Percentiles rank a stretch among this genome's conserved stretches.
phyloP scores from a whole-genome alignment of 768 basidiomycete genomes.

The Boletus rex-veris region DNA sequence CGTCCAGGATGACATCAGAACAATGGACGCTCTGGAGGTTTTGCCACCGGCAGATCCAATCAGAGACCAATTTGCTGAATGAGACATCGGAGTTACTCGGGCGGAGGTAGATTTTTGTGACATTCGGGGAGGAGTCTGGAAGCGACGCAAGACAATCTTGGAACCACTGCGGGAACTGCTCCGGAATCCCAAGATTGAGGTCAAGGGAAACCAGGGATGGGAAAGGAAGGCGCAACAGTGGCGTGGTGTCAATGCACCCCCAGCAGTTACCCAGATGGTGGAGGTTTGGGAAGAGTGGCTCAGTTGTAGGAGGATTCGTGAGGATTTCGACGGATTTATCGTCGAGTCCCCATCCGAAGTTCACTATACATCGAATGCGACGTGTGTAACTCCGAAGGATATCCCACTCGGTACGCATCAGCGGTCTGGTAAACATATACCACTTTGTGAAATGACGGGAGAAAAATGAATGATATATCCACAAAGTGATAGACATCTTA shows the following conservation, averaged over 20 bases:
- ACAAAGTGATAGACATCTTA: too few relatives aligned
- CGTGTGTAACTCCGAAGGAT: background rate
- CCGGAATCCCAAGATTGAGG: too few relatives aligned
- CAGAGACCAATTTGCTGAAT: background rate
- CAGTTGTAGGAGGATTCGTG: background rate
- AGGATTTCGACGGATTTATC: background rate
- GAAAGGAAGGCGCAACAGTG: background rate
- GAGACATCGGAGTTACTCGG: too few relatives aligned
- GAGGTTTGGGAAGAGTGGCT: background rate
- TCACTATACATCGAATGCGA: background rate
- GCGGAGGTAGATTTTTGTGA: too few relatives aligned
- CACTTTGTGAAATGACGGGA: background rate
- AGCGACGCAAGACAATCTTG: too few relatives aligned
- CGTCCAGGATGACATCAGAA: background rate
- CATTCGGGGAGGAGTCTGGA: too few relatives aligned
- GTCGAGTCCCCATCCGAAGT: background rate
- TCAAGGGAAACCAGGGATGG: too few relatives aligned
- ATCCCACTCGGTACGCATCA: background rate
- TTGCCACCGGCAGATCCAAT: background rate
- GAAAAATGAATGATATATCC: too few relatives aligned
- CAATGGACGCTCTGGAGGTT: background rate
- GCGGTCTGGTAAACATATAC: background rate
- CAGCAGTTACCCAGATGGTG: background rate
- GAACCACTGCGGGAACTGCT: too few relatives aligned
- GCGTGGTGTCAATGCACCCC: too few relatives aligned